Percentiles rank a stretch among this genome's conserved stretches.
These are phyloP conservation scores for Leishmania guyanensis DNA, from an alignment of 208 protist species.

Conservation along the genomic window DNA sequence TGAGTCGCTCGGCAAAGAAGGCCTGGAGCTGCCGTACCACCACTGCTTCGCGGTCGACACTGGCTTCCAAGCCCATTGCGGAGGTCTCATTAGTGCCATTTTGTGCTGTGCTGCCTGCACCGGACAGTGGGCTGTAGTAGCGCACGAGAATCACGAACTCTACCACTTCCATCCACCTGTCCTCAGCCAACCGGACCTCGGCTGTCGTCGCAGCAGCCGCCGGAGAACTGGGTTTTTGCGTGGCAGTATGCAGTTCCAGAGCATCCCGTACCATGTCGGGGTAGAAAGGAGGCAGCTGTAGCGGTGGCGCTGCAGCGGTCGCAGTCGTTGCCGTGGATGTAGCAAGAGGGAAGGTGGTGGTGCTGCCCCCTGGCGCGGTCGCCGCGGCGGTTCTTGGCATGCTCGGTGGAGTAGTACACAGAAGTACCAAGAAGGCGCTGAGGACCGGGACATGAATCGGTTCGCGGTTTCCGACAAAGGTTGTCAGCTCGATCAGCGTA, in stretches of 20 bases:
- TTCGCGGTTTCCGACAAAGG: conserved; percentile 84
- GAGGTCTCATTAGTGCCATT: background rate
- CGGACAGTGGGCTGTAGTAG: conserved; percentile 26
- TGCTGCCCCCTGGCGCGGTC: background rate
- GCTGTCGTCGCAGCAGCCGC: background rate
- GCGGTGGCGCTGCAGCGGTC: background rate
- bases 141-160: conserved; percentile 74
- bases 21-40: conserved; percentile 26
- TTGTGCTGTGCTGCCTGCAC: background rate
- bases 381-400: conserved; percentile 8
- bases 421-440: conserved; percentile 59
- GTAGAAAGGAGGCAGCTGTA: conserved; percentile 45
- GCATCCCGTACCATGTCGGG: conserved; percentile 61
- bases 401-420: background rate
- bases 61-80: background rate
- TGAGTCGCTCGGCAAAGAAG: conserved; percentile 14
- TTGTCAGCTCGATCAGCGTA: conserved; percentile 74
- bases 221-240: background rate
- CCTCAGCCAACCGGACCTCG: conserved; percentile 24
- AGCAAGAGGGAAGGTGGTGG: background rate
- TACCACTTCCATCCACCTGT: conserved; percentile 63
- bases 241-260: conserved; percentile 32
- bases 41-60: background rate
- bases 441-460: conserved; percentile 82
- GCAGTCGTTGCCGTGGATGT: conserved; percentile 1